A percentile compares a stretch with the other conserved stretches of the same genome.
phyloP scores from a whole-genome alignment of 2,329 filamentous ascomycete species.

The Botrytis byssoidea region DNA sequence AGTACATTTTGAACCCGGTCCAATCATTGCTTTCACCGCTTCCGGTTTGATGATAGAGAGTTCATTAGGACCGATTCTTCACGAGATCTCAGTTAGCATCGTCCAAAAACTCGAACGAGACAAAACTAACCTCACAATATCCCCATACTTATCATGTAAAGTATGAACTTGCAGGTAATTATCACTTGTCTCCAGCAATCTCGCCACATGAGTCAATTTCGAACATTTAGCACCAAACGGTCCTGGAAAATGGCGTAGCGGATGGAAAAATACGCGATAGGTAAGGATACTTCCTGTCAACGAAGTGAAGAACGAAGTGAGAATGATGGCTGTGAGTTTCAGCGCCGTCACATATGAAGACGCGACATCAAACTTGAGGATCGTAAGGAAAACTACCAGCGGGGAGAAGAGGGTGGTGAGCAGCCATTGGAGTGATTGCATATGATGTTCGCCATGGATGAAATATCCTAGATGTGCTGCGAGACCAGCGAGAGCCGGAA shows the following conservation, averaged over 20 bases:
- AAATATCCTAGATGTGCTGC: slow-evolving; percentile 28
- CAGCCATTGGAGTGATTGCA: neutral
- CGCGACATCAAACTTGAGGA: neutral
- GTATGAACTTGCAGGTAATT: slow-evolving; percentile 25
- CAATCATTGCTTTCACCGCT: slow-evolving; percentile 27
- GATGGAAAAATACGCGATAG: slow-evolving; percentile 51
- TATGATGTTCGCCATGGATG: slow-evolving; percentile 32
- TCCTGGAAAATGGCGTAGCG: slow-evolving; percentile 36
- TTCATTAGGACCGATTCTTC: slow-evolving; percentile 27
- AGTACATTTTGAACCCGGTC: slow-evolving; percentile 26
- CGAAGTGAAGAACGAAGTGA: neutral
- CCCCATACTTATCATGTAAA: slow-evolving; percentile 30
- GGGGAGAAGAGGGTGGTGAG: neutral
- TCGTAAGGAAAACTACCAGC: neutral
- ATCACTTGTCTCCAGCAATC: slow-evolving; percentile 18
- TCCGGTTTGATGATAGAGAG: slow-evolving; percentile 28
- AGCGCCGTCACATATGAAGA: neutral
- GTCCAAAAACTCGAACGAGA: neutral
- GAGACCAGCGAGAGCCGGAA: slow-evolving; percentile 23
- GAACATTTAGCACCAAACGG: slow-evolving; percentile 29
- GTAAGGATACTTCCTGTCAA: slow-evolving; percentile 46
- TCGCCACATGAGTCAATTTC: slow-evolving; percentile 28
- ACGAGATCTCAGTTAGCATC: neutral
- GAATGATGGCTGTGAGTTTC: neutral
- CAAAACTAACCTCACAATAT: slow-evolving; percentile 28